Evolutionary conservation across 2,329 filamentous ascomycete species (phyloP), one percentile per base, ranked within the genome.

Genomic region (Aspergillus hiratsukae): DNA sequence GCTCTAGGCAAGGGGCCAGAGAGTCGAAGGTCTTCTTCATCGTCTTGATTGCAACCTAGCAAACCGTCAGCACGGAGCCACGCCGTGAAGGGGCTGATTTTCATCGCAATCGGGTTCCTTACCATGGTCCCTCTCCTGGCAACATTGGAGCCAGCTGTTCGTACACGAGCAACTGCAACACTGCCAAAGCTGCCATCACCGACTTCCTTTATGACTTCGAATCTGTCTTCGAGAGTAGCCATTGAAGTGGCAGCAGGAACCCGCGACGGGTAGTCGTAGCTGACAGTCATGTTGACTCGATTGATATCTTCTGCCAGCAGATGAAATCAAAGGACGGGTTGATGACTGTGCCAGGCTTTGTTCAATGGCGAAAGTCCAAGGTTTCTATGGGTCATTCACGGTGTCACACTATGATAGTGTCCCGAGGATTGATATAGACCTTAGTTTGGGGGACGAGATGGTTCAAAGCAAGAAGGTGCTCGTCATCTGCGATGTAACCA

Each of bases 1-100:
- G 84, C 75, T 99, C 94, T 61, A 97, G 78, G 73, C 94, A 99
- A 52, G 91, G 89, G 17, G 84, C 79, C 70, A 97, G 91, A 1
- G 90, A 96, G 66, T 97, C 92, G 68, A 97, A 99, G 0, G 89
- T 92, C 84, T 99, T 99, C 83, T 99, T 99, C 94, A 99, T 99
- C 5, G 94, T 97, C 78, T 99, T 99, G 78, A 99, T 97, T 46
- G 94, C 94, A 68, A 99, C 89, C 94, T 97, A 28, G 4, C 29
- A 56, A 45, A 55, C 56, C 59, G 61, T 62, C 51, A 64, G 60
- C 51, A 37, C 14, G 59, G 43, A 37, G n/a, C 45, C 46, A 43
- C 25, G 19, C 3, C 7, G 10, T 21, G 40, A 23, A 23, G 10
- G 21, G 40, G 40, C n/a, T 23, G 19, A 43, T 43, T 9, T 9